Evolutionary conservation across 2,329 filamentous ascomycete genomes (phyloP).

Genomic region (Geosmithia morbida): DNA sequence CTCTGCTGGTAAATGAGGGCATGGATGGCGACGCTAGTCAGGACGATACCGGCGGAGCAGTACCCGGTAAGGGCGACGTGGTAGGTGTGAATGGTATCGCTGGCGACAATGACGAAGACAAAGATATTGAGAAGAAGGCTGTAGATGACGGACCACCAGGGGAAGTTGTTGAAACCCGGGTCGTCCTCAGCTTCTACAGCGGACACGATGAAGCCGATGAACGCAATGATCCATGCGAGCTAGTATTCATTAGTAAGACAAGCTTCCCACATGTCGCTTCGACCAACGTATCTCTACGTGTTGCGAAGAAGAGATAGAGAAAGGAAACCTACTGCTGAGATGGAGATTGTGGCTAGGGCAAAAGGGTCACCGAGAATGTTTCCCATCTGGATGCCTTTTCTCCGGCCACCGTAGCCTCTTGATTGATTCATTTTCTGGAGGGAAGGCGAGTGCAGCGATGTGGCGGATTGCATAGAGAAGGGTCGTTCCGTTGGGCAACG

Average conservation of each 20-base stretch:
- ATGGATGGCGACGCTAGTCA: constrained; percentile 78
- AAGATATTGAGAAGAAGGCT: constrained; percentile 72
- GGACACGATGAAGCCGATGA: constrained; percentile 72
- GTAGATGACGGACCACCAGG: constrained; percentile 85
- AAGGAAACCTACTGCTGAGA: constrained; percentile 58
- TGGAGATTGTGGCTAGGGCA: constrained; percentile 85
- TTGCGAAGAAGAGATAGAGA: not conserved
- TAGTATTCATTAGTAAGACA: constrained; percentile 22
- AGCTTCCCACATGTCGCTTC: not conserved
- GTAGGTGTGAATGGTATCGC: constrained; percentile 75
- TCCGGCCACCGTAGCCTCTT: constrained; percentile 38
- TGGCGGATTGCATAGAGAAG: not conserved
- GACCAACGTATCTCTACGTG: no score
- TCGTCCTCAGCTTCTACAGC: constrained; percentile 24
- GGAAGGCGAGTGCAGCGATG: constrained; percentile 45
- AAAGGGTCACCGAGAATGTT: constrained; percentile 96
- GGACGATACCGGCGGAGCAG: constrained; percentile 66
- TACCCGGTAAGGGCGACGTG: constrained; percentile 87
- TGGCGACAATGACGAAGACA: constrained; percentile 69
- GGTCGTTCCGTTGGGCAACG: not conserved
- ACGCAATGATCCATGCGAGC: constrained; percentile 92
- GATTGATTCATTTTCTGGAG: constrained; percentile 69
- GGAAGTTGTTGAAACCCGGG: constrained; percentile 61
- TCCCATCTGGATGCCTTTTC: constrained; percentile 57
- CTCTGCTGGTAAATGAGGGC: constrained; percentile 64